Conservation (phyloP, 1,284 basidiomycete genomes). For the Puccinia coronata region DNA sequence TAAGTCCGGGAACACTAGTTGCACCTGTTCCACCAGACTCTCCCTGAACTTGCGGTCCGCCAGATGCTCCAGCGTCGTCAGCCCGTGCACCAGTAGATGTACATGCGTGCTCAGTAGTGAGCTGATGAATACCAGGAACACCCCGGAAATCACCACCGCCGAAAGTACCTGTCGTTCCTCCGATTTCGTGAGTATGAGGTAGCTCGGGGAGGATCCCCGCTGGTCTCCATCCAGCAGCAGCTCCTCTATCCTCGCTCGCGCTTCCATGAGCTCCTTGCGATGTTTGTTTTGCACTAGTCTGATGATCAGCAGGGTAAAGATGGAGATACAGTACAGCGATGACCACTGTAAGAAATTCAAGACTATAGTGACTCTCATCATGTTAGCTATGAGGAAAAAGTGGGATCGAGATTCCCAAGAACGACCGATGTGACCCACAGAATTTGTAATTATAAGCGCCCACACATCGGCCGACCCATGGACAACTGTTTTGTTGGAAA, state of each 20-base stretch:
- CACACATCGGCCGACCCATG: constrained; percentile 57
- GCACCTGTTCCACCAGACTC: neutral
- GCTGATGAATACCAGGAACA: neutral
- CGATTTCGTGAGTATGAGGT: neutral
- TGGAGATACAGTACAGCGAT: neutral
- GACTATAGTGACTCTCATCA: neutral
- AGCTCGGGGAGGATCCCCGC: no score
- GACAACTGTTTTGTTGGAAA: constrained; percentile 53
- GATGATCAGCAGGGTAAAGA: neutral
- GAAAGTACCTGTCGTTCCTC: neutral
- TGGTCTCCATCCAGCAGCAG: no score
- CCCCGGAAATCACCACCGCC: neutral
- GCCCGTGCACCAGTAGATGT: neutral
- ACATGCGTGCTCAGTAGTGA: constrained; percentile 1
- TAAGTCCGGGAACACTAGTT: neutral
- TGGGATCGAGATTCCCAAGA: neutral
- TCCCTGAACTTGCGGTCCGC: neutral
- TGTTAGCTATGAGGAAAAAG: neutral
- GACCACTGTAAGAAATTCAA: constrained; percentile 13
- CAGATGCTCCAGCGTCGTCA: constrained; percentile 7
- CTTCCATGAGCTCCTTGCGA: neutral
- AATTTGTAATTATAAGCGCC: constrained; percentile 52
- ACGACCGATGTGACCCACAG: neutral
- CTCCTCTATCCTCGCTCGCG: no score
- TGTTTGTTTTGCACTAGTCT: neutral